Evolutionary conservation across 78 protist genomes (phyloP).

Genomic region (Dictyostelium purpureum): DNA sequence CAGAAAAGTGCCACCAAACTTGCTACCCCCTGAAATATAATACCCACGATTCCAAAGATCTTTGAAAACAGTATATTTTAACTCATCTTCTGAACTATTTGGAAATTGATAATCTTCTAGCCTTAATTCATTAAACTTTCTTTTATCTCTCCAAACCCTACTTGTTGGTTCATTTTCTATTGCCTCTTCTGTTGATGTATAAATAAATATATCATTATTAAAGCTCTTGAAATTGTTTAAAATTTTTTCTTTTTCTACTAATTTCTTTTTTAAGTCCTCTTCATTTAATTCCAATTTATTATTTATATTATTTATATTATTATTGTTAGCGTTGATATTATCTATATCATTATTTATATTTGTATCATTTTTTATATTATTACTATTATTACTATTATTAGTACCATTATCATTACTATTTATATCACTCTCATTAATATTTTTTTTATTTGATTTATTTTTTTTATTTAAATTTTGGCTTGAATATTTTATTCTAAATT

Average conservation of each 20-base stretch:
- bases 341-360: not conserved
- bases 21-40: slow-evolving; percentile 53
- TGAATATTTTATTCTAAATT: no score
- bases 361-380: not conserved
- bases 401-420: not conserved
- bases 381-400: not conserved
- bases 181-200: slow-evolving; percentile 4
- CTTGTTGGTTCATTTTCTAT: slow-evolving; percentile 12
- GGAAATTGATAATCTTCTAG: not conserved
- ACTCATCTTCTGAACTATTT: not conserved
- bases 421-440: not conserved
- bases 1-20: slow-evolving; percentile 85
- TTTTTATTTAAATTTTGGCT: not conserved
- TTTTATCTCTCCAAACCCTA: not conserved
- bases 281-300: no score
- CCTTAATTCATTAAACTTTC: not conserved
- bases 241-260: not conserved
- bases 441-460: not conserved
- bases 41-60: slow-evolving; percentile 80
- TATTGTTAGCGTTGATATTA: not conserved
- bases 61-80: slow-evolving; percentile 21
- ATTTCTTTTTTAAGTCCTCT: no score
- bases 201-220: slow-evolving; percentile 3
- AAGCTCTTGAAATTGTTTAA: not conserved
- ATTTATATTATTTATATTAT: not conserved